Percentiles rank a stretch among this genome's conserved stretches.
Conservation (phyloP, 2,329 filamentous ascomycete genomes). For the Venturia nashicola region DNA sequence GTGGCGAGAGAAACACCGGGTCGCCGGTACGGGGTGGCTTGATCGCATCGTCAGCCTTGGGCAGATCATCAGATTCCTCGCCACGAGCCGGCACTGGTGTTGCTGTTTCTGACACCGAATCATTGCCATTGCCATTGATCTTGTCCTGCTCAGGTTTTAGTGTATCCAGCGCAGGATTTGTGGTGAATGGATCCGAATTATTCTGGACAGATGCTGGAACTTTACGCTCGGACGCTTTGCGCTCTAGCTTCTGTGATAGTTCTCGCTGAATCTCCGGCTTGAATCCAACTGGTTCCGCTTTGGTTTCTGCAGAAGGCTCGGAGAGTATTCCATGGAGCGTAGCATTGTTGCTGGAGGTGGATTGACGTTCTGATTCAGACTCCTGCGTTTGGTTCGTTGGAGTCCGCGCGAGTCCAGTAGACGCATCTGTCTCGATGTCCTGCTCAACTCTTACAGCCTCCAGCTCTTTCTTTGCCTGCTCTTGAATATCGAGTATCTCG, state of each 20-base stretch:
- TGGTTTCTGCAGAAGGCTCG: not conserved
- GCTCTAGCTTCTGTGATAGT: not conserved
- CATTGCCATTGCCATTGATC: not conserved
- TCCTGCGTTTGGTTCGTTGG: not conserved
- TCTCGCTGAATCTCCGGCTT: not conserved
- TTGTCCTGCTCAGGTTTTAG: not conserved
- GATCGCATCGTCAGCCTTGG: not conserved
- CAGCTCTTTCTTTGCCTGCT: constrained; percentile 1
- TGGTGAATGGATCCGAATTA: not conserved
- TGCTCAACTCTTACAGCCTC: not conserved
- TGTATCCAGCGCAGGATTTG: not conserved
- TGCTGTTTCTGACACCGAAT: not conserved
- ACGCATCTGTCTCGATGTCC: not conserved
- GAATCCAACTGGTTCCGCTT: not conserved
- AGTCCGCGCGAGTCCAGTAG: not conserved
- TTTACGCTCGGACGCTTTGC: not conserved
- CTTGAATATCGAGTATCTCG: not conserved
- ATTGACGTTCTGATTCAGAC: not conserved
- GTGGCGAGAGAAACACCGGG: not conserved
- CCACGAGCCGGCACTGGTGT: not conserved
- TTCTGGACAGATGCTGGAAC: not conserved
- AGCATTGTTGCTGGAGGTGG: not conserved
- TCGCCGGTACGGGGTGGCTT: not conserved
- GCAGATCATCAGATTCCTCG: not conserved
- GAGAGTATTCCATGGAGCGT: not conserved